Evolutionary conservation across 805 yeast species (phyloP).

Genomic region (Lachancea dasiensis): DNA sequence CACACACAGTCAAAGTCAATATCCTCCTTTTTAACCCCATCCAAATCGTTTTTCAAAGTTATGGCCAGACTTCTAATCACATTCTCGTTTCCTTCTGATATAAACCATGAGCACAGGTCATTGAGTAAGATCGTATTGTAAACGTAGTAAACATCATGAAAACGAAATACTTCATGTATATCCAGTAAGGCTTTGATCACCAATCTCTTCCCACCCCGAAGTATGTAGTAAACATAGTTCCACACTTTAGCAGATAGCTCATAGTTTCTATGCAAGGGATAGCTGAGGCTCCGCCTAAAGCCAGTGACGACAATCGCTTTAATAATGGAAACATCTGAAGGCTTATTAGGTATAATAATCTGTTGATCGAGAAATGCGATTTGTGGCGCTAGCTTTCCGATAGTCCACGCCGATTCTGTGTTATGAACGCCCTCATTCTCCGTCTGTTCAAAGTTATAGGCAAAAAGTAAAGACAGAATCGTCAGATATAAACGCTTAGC

Average conservation of each 20-base stretch:
- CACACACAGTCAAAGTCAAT: constrained; percentile 41
- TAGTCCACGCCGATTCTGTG: constrained; percentile 89
- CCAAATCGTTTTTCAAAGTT: constrained; percentile 46
- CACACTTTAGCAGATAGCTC: constrained; percentile 55
- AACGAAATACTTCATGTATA: constrained; percentile 67
- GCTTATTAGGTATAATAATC: constrained; percentile 32
- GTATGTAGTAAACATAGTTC: constrained; percentile 62
- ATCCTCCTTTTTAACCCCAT: constrained; percentile 36
- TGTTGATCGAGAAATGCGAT: constrained; percentile 63
- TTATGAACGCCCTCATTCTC: constrained; percentile 66
- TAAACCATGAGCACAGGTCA: constrained; percentile 72
- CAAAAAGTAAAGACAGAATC: constrained; percentile 61
- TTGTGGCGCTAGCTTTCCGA: constrained; percentile 83
- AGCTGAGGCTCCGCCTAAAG: constrained; percentile 66
- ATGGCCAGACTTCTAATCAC: constrained; percentile 59
- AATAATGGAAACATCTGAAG: constrained; percentile 32
- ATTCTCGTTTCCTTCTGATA: constrained; percentile 51
- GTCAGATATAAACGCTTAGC: constrained; percentile 55
- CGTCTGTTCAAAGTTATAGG: constrained; percentile 68
- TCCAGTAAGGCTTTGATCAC: constrained; percentile 56
- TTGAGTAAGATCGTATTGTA: constrained; percentile 72
- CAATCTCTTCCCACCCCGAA: constrained; percentile 64
- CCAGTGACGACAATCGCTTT: constrained; percentile 53
- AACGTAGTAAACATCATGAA: constrained; percentile 78
- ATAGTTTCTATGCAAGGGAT: constrained; percentile 74